Conservation (phyloP, 1,284 basidiomycete genomes). For the Ustilago cynodontis region DNA sequence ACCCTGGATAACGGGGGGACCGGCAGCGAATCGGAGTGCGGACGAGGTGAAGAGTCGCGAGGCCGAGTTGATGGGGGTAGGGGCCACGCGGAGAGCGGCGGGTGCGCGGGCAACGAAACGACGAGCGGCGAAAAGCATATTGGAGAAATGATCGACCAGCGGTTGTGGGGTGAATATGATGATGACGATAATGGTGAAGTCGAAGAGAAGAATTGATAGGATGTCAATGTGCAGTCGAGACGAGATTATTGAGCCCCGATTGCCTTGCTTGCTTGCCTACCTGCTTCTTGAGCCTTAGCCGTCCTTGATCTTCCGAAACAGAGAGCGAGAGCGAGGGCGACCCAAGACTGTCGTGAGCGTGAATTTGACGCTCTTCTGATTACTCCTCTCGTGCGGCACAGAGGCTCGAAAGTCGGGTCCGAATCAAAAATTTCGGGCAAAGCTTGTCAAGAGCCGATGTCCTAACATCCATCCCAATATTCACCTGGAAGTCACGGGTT, state of each 20-base stretch:
- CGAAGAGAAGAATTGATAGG: constrained; percentile 7
- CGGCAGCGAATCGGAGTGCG: constrained; percentile 52
- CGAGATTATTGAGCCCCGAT: constrained; percentile 3
- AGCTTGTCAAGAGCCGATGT: not conserved
- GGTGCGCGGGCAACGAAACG: constrained; percentile 50
- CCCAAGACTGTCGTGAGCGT: not conserved
- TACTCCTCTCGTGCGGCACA: constrained; percentile 19
- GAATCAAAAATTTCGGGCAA: not conserved
- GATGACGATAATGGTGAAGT: constrained; percentile 16
- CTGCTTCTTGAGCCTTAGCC: not conserved
- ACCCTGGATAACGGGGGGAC: constrained; percentile 79
- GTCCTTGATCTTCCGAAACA: constrained; percentile 50
- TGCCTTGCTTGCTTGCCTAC: not conserved
- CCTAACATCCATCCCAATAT: not conserved
- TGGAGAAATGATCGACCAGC: constrained; percentile 2
- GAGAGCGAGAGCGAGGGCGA: not conserved
- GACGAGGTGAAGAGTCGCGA: constrained; percentile 57
- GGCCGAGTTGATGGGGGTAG: constrained; percentile 40
- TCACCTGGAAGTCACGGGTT: not conserved
- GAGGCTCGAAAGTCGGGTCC: constrained; percentile 24
- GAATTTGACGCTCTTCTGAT: constrained; percentile 2
- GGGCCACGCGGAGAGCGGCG: constrained; percentile 49
- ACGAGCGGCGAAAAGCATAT: constrained; percentile 54
- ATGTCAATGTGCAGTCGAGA: constrained; percentile 14
- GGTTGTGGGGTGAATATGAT: constrained; percentile 9